Base-by-base conservation (phyloP, 2,329 filamentous ascomycete genomes). In the Microascus cirrosus region DNA sequence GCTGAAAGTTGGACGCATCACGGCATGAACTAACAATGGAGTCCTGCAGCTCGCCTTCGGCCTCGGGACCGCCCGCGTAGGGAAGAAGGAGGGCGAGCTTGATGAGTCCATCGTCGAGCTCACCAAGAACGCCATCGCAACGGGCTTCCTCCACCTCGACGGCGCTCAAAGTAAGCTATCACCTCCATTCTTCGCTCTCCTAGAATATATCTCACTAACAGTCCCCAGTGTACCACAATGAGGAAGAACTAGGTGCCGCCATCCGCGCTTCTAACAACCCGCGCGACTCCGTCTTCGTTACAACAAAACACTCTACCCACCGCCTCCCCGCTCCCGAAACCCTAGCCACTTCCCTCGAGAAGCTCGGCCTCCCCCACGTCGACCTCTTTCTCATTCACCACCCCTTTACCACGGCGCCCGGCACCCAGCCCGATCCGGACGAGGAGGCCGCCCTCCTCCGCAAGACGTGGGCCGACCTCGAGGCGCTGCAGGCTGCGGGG, bases 81-180 rank as follows among this genome's bases (percentile, higher is more conserved):
- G 28, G 28, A 80, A 80, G 10, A 74, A 69, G 54, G 72, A 77
- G 53, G 72, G 85, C 50, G 28, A 32, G 28, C 28, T 32, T 8
- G 83, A 89, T 62, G 71, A 83, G 58, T 74, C 77, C 5, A 71
- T 79, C 54, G 67, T 78, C 53, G 70, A 75, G 25, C 62, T 73
- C 56, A 77, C 78, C 50, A 80, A 86, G 59, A 77, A 73, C 62
- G 87, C 88, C 35, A 85, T 90, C 64, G 78, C 81, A 58, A 70
- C 82, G n/a, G 87, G 86, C 25, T 91, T 85, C 69, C 77, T 78
- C 59, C 87, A 92, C 65, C 76, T 92, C 2, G 89, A 93, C 68
- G 83, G 87, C 51, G 89, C 89, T 22, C 84, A 92, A 74, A 72
- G 84, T 85, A 67, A 59, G 71, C 32, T 36, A 25, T 13, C 45